Evolutionary conservation across 1,284 basidiomycete species (phyloP), one percentile per base, ranked within the genome.

Genomic region (Apiotrichum domesticum): DNA sequence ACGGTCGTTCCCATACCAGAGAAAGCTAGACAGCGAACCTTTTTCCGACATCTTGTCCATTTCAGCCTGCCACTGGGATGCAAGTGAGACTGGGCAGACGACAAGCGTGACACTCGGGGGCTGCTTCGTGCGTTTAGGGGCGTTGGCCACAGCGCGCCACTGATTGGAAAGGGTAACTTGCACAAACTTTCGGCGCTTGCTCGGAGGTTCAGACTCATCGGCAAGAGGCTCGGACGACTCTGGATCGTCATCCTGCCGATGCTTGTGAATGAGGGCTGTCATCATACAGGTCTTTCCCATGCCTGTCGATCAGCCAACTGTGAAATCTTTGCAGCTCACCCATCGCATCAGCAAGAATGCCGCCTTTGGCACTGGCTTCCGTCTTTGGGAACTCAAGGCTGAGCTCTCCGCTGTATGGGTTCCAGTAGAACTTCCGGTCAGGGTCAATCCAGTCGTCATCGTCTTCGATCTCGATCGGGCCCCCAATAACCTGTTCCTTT

Each of bases 261-360:
- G 90, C 10, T 85, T 85, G 65, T 96, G 92, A 33, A 98, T 87
- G 41, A 98, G 82, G 10, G 91, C 86, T 1, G 93, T 89, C 51
- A 97, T 79, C 91, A 96, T 95, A 68, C 74, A 75, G 5, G 95
- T 97, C 78, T 98, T 98, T 4, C 95, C 95, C 85, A 98, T 90
- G 8, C 94, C 90, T 90, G 87, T 2, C 10, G 4, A 51, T 59
- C 43, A 59, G 51, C 32, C 29, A 29, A 29, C 14, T n/a, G 7
- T 14, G 8, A 11, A 10, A 3, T n/a, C 32, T 21, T 6, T 0
- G 9, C 41, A 56, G 63, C 53, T 39, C 41, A 67, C 74, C 76
- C 77, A 78, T 78, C 0, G 74, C 69, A 51, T 78, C 77, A 0
- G 77, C 77, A 15, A 78, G 56, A 29, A 78, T 77, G 7, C 77